A percentile compares a stretch with the other conserved stretches of the same genome.
These are phyloP conservation scores for Plasmodium malariae DNA, from an alignment of 169 alveolate genomes.

Conservation along the genomic window DNA sequence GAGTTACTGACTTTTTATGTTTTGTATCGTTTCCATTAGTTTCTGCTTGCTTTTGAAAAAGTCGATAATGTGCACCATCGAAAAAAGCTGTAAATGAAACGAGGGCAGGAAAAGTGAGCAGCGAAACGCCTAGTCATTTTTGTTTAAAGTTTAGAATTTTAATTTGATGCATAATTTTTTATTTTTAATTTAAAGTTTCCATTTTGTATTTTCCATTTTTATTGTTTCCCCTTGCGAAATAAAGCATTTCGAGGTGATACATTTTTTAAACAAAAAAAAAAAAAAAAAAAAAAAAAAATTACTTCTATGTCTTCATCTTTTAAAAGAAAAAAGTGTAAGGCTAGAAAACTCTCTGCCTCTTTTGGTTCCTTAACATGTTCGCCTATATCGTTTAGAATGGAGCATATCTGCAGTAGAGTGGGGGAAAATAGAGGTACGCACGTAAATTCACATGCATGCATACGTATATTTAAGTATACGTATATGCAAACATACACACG, in stretches of 20 bases:
- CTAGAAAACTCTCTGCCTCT: slow-evolving; percentile 35
- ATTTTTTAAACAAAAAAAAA: neutral
- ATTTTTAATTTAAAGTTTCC: too few relatives aligned
- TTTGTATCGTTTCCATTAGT: slow-evolving; percentile 11
- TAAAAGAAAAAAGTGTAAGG: slow-evolving; percentile 48
- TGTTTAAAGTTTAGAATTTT: too few relatives aligned
- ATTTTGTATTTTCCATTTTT: too few relatives aligned
- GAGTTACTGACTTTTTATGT: slow-evolving; percentile 16
- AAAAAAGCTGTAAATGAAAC: slow-evolving; percentile 27
- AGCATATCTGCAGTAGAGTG: slow-evolving; percentile 14
- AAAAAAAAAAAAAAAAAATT: neutral
- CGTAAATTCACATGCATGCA: neutral
- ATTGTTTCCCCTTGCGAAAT: too few relatives aligned
- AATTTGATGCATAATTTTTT: too few relatives aligned
- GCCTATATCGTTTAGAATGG: slow-evolving; percentile 45
- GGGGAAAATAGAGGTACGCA: neutral
- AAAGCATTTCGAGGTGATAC: neutral
- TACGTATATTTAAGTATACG: neutral
- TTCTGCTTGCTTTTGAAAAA: slow-evolving; percentile 58
- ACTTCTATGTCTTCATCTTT: slow-evolving; percentile 31
- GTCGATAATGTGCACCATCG: slow-evolving; percentile 50
- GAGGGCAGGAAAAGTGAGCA: neutral
- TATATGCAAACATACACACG: too few relatives aligned
- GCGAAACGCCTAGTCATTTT: too few relatives aligned
- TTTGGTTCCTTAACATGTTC: slow-evolving; percentile 20